Conservation (phyloP, 176 grass and related monocot species). For the Areca catechu region DNA sequence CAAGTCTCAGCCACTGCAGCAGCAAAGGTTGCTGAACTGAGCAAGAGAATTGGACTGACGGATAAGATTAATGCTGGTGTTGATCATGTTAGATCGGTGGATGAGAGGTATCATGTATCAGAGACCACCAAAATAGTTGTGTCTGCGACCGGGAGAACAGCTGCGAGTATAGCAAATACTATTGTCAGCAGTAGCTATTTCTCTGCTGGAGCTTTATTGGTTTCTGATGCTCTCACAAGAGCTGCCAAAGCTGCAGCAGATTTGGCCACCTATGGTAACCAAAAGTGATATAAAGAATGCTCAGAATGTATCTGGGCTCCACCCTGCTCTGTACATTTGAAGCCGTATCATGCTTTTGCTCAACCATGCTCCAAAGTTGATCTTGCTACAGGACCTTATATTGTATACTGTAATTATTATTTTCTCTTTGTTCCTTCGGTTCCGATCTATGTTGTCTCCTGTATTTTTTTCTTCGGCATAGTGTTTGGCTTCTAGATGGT, state of each 20-base stretch:
- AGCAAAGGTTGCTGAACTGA: slow-evolving; percentile 62
- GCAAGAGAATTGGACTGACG: slow-evolving; percentile 75
- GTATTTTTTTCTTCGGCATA: too few relatives aligned
- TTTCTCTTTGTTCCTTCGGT: too few relatives aligned
- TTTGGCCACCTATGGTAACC: slow-evolving; percentile 57
- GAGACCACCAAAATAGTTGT: slow-evolving; percentile 64
- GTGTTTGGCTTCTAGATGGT: too few relatives aligned
- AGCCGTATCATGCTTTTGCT: too few relatives aligned
- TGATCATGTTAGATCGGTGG: slow-evolving; percentile 53
- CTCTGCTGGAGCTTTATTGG: slow-evolving; percentile 71
- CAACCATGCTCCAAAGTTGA: too few relatives aligned
- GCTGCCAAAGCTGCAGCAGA: slow-evolving; percentile 65
- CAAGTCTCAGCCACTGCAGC: slow-evolving; percentile 50
- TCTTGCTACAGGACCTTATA: too few relatives aligned
- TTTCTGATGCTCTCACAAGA: slow-evolving; percentile 60
- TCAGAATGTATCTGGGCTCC: too few relatives aligned
- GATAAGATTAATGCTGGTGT: slow-evolving; percentile 68
- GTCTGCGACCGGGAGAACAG: slow-evolving; percentile 52
- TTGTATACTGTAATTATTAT: too few relatives aligned
- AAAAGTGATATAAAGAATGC: slow-evolving; percentile 20
- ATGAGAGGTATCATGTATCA: slow-evolving; percentile 54
- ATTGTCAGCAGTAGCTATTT: slow-evolving; percentile 92
- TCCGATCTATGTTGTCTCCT: too few relatives aligned
- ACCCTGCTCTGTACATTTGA: too few relatives aligned
- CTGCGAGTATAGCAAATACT: slow-evolving; percentile 38